phyloP scores from a whole-genome alignment of 331 rosid species.

The Arachis monticola region DNA sequence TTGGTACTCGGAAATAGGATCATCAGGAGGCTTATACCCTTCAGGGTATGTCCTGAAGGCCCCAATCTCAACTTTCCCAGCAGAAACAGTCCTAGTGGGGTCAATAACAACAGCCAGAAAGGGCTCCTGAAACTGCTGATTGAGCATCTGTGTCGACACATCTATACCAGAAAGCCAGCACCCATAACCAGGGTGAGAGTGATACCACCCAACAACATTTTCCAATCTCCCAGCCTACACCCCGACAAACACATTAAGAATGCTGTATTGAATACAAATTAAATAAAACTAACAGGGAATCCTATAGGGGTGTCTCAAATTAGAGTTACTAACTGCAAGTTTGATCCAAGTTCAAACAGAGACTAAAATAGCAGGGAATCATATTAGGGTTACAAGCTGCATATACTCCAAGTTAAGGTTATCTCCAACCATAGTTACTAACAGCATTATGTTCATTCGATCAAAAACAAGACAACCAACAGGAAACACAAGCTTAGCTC shows the following conservation, averaged over 20 bases:
- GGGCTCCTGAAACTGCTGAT: constrained; percentile 95
- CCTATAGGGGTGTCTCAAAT: constrained; percentile 10
- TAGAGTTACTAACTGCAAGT: constrained; percentile 12
- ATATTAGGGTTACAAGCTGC: neutral
- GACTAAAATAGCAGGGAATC: neutral
- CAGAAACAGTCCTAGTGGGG: constrained; percentile 91
- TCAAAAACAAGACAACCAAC: no score
- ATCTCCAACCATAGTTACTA: neutral
- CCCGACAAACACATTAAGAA: neutral
- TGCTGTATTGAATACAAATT: neutral
- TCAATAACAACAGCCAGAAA: constrained; percentile 95
- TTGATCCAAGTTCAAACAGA: neutral
- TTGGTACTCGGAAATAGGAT: constrained; percentile 91
- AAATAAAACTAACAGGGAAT: neutral
- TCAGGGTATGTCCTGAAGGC: constrained; percentile 98
- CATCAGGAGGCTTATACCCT: constrained; percentile 92
- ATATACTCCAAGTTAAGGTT: neutral
- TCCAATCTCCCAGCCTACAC: constrained; percentile 88
- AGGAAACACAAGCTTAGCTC: no score
- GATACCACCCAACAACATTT: constrained; percentile 98
- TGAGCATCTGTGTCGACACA: constrained; percentile 93
- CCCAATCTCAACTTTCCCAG: constrained; percentile 98
- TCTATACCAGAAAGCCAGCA: constrained; percentile 99
- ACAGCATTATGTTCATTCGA: neutral
- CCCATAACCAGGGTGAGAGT: constrained; percentile 98